phyloP scores from a whole-genome alignment of 73 alveolate species.

The Vitrella brassicaformis region DNA sequence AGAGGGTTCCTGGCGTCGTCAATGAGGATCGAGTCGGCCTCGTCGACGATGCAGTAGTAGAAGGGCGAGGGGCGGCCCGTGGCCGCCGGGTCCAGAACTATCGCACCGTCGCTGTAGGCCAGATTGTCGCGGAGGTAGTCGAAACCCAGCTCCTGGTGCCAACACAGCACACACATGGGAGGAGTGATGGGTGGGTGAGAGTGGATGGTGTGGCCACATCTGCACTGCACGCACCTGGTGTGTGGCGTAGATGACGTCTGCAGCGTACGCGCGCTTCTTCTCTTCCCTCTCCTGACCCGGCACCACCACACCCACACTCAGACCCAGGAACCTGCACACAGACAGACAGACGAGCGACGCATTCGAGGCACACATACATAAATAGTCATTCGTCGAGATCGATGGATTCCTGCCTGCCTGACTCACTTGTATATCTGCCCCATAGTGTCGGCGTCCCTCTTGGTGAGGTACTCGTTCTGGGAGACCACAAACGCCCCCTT shows the following conservation, averaged over 20 bases:
- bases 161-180: no score
- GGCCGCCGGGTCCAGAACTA: no score
- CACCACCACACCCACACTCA: background rate
- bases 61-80: background rate
- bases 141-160: background rate
- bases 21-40: background rate
- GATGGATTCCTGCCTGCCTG: no score
- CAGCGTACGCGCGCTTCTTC: constrained; percentile 7
- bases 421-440: background rate
- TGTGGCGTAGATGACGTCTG: background rate
- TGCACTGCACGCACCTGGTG: background rate
- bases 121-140: background rate
- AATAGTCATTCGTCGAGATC: no score
- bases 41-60: background rate
- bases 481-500: background rate
- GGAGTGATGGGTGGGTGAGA: no score
- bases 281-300: constrained; percentile 18
- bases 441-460: background rate
- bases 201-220: background rate
- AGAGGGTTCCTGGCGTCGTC: background rate
- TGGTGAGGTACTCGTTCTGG: background rate
- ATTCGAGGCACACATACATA: no score
- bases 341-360: no score
- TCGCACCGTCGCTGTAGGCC: background rate
- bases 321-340: background rate